These are phyloP conservation scores for Serendipita vermifera DNA, from an alignment of 768 basidiomycete species.

Conservation along the genomic window DNA sequence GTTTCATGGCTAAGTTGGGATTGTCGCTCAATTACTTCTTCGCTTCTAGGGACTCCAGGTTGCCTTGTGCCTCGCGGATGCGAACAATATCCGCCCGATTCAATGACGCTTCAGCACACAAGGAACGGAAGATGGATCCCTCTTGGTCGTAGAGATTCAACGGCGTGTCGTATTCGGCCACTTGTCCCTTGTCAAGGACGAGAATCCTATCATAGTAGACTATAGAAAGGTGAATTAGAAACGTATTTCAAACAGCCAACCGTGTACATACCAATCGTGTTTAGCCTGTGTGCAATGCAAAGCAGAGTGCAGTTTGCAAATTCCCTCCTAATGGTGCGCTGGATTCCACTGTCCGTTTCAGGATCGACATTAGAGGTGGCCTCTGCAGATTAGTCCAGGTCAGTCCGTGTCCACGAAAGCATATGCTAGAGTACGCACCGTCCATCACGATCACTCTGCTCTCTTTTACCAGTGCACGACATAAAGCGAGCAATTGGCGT, in stretches of 20 bases:
- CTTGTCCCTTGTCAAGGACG: conserved; percentile 55
- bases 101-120: conserved; percentile 54
- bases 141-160: conserved; percentile 47
- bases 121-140: conserved; percentile 53
- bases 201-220: conserved; percentile 56
- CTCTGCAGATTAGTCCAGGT: conserved; percentile 35
- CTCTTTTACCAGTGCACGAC: conserved; percentile 48
- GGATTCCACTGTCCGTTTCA: conserved; percentile 48
- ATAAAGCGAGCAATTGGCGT: conserved; percentile 49
- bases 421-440: conserved; percentile 26
- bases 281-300: conserved; percentile 45
- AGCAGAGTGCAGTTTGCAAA: conserved; percentile 42
- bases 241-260: neutral
- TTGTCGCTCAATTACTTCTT: neutral
- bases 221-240: conserved; percentile 18
- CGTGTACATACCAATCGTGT: conserved; percentile 39
- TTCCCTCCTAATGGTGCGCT: conserved; percentile 49
- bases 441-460: conserved; percentile 44
- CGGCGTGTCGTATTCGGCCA: conserved; percentile 66
- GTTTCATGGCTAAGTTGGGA: too few species aligned
- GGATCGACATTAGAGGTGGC: conserved; percentile 49
- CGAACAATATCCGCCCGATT: conserved; percentile 42
- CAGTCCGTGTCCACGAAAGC: neutral
- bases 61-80: conserved; percentile 30
- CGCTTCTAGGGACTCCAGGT: conserved; percentile 1